Evolutionary conservation across 768 basidiomycete species (phyloP), one percentile per base, ranked within the genome.

Genomic region (Tricholoma terreum): DNA sequence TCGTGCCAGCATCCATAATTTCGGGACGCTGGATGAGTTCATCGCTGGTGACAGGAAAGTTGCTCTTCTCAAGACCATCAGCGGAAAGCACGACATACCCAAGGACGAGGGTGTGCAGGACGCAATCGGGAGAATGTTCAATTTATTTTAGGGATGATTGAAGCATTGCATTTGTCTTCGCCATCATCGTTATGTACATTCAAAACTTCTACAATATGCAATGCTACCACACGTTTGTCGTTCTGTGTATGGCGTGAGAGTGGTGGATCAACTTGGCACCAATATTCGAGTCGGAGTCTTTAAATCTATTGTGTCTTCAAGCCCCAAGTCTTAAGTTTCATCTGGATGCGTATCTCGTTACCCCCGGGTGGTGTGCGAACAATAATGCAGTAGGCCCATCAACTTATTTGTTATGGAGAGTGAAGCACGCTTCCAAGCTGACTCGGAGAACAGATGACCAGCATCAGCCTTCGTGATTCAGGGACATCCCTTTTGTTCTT

Each of bases 31-130:
- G 40, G 74, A 80, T 55, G 78, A 81, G 57, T 83, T 84, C 6
- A 55, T 63, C 50, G 73, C 62, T 53, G 74, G 65, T 50, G 75
- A 67, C 55, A 68, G 79, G 57, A 80, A 76, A 51, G 76, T 89
- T 6, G 79, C 80, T 5, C 74, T 86, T 52, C 69, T 89, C 42
- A 82, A 83, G 70, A 84, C 84, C 1, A 61, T 73, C 24, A 77
- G 75, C 59, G 89, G 89, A 6, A 75, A 74, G 0, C 89, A 91
- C 64, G 79, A 83, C 57, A 69, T 89, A 46, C 83, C 83, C 11
- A 69, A 79, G 2, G 71, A 83, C 31, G 87, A 90, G 58, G 89
- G 88, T 7, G 81, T 89, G 19, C 86, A 90, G 60, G 87, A 89
- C 67, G 72, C 81, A 11, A 78, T 84, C 61, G 75, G 76, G 9